Evolutionary conservation across 495 filamentous ascomycete genomes (phyloP).

Genomic region (Aspergillus affinis): DNA sequence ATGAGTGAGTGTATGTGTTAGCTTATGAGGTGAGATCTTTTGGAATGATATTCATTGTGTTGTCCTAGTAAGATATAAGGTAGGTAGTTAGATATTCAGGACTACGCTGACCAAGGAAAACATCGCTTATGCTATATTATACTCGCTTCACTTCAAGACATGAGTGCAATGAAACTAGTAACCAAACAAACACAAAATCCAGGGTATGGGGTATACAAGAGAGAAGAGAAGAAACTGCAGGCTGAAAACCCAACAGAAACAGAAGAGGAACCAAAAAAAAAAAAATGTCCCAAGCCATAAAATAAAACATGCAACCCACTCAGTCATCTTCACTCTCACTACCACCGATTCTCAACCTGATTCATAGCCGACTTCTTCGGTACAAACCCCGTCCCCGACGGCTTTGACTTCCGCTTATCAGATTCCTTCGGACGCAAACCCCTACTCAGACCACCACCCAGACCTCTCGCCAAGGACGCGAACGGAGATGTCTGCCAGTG

Average conservation of each 20-base stretch:
- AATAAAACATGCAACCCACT: background rate
- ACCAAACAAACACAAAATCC: background rate
- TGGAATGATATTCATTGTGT: too few species aligned
- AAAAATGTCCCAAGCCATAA: background rate
- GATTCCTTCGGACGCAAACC: conserved; percentile 33
- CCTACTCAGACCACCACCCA: conserved; percentile 45
- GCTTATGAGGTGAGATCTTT: background rate
- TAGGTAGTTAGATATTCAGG: too few species aligned
- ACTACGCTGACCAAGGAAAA: background rate
- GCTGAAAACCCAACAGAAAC: conserved; percentile 1
- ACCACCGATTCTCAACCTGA: conserved; percentile 21
- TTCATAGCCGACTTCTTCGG: conserved; percentile 28
- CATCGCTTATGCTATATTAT: background rate
- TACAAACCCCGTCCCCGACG: conserved; percentile 16
- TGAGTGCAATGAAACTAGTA: background rate
- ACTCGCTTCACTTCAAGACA: background rate
- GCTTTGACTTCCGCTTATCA: conserved; percentile 25
- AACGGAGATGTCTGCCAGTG: conserved; percentile 47
- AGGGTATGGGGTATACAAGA: conserved; percentile 8
- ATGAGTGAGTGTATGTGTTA: background rate
- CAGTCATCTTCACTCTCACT: background rate
- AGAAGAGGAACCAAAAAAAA: background rate
- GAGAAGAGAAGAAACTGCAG: background rate
- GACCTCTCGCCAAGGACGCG: conserved; percentile 45
- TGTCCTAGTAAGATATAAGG: too few species aligned